Base-by-base conservation (phyloP, 2,329 filamentous ascomycete species). In the Curvularia sp. region DNA sequence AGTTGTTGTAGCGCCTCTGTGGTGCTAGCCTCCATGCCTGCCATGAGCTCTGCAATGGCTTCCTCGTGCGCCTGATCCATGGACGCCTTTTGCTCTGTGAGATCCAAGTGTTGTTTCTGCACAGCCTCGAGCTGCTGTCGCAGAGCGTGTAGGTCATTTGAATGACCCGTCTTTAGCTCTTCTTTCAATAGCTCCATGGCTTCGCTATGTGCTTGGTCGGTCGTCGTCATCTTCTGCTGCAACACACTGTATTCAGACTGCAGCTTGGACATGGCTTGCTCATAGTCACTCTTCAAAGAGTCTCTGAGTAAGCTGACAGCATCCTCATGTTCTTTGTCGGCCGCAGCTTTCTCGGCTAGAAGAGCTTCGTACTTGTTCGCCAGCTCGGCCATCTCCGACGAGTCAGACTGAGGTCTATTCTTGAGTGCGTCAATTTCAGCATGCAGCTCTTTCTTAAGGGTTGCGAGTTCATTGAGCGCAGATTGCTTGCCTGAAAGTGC, bases 31-130 rank as follows among this genome's bases (percentile, higher is more conserved):
- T 76, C 72, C 73, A 77, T 76, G 41, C 69, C 69, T 1, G 62
- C 39, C 69, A 74, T 76, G 3, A 77, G 57, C 52, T 75, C 73
- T 7, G 69, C 65, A n/a, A 77, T 75, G 12, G 73, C 74, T 19
- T 72, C 69, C 46, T 76, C 74, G 23, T 76, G 74, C 4, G 72
- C 69, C 12, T 67, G 65, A 7, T 73, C 73, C 59, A 66, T 72
- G 3, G 66, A 42, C 1, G 60, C 49, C 51, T 74, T 74, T 52
- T 75, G 70, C 45, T 74, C 70, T 1, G 50, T 57, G 1, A 75
- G 66, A 7, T 73, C 69, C 15, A 55, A 55, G 51, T 75, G 68
- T 32, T 65, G 61, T 50, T 67, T 69, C 50, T 74, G 67, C 21
- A 73, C 25, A 21, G 64, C 58, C 1, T 73, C 72, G 2, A 77